Base-by-base conservation (phyloP, 2,329 filamentous ascomycete genomes). In the Alternaria ventricosa region DNA sequence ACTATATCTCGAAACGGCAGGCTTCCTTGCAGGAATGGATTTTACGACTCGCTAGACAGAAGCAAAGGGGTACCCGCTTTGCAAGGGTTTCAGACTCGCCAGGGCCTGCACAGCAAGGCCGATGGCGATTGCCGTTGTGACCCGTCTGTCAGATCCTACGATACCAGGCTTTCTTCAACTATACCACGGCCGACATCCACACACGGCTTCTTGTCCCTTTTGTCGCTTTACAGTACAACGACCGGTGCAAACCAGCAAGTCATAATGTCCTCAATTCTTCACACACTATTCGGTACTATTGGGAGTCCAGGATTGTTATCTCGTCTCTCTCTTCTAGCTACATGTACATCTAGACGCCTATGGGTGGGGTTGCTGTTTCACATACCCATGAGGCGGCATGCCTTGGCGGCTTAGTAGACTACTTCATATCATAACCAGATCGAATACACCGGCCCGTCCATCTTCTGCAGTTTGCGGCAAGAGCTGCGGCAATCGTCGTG, bases 381-480 rank as follows among this genome's bases (percentile, higher is more conserved):
- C 67, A 59, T 63, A 64, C 61, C 66, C 63, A 69, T 44, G 60
- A 54, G 64, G 51, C 68, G 65, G 60, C 61, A 64, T 62, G 69
- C 50, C 63, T 71, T 70, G 68, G 71, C 70, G 77, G 68, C 68
- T 71, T 60, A 72, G 75, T 75, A 73, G 66, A 76, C 61, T 69
- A 70, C 51, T 74, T 68, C 49, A 59, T 56, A 61, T 55, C 67
- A 60, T 59, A 27, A 55, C 36, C 41, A 62, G 55, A 54, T 58
- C 55, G 49, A 28, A 45, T 36, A 25, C 49, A 54, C 30, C 30
- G 55, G 25, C 43, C 49, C 50, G 25, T 41, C 30, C 20, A 46
- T 54, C 49, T 41, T 53, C 49, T 41, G 30, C 13, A 25, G 33
- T 44, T 22, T 55, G 53, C 53, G 53, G 36, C 33, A 55, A 25